Percentiles rank a stretch among this genome's conserved stretches.
These are phyloP conservation scores for Cladophialophora immunda DNA, from an alignment of 2,329 filamentous ascomycete genomes.

Conservation along the genomic window DNA sequence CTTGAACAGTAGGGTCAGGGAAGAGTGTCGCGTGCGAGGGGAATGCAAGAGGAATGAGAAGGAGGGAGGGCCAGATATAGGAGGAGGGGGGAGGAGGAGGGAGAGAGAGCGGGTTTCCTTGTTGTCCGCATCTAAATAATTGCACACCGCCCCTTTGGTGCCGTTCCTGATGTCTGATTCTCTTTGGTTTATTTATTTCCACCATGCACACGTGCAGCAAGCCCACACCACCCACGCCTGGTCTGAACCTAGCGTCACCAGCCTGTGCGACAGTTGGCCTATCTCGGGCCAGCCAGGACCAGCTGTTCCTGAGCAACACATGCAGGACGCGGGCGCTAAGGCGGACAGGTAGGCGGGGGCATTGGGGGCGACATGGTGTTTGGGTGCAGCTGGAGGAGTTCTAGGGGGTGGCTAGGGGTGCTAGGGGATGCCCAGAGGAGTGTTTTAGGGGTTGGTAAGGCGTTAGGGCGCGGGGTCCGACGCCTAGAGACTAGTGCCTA, in stretches of 20 bases:
- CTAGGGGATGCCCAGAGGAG: neutral
- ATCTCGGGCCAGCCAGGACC: conserved; percentile 11
- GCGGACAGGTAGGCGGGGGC: conserved; percentile 14
- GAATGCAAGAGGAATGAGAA: neutral
- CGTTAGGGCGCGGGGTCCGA: conserved; percentile 13
- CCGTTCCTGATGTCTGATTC: neutral
- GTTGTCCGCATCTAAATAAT: conserved; percentile 25
- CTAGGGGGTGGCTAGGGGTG: neutral
- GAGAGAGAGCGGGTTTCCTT: conserved; percentile 5
- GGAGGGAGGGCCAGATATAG: neutral
- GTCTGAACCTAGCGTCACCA: conserved; percentile 15
- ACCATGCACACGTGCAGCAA: neutral
- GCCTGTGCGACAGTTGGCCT: neutral
- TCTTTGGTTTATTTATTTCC: conserved; percentile 5
- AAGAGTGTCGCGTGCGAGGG: neutral
- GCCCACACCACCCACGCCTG: conserved; percentile 1
- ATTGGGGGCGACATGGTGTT: neutral
- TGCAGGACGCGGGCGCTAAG: conserved; percentile 30
- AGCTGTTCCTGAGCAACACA: conserved; percentile 28
- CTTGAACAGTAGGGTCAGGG: neutral
- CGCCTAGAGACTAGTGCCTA: neutral
- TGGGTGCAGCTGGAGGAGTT: no score
- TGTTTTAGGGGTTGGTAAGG: neutral
- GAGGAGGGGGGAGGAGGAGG: conserved; percentile 10
- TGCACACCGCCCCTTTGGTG: conserved; percentile 26